Base-by-base conservation (phyloP, 1,284 basidiomycete genomes). In the Microbotryum silenes-acaulis region DNA sequence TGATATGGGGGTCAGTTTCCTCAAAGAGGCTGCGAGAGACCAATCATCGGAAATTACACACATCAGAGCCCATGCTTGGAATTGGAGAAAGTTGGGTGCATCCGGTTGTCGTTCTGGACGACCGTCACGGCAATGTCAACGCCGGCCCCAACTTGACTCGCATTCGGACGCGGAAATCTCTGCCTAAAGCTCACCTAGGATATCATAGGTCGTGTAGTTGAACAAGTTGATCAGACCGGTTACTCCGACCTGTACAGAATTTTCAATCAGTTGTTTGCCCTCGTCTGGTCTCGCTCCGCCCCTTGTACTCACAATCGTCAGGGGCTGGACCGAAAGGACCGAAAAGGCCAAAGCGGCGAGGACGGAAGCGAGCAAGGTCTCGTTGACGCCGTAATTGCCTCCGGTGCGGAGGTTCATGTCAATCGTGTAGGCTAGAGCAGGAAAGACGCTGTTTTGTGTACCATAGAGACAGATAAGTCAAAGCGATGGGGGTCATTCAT, bases 311-410 rank as follows among this genome's bases (percentile, higher is more conserved):
- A 91, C 90, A 62, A 97, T 93, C 54, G 89, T 89, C 2, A 97
- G 79, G 0, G 93, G 93, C 74, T 97, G 93, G 9, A 87, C 89
- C 3, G 89, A 88, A 61, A 97, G 85, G 51, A 93, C 76, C 1
- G 91, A 86, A 70, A 96, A 94, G n/a, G 92, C 80, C 72, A 91
- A 88, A 0, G 91, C 88, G 0, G 91, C 89, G 82, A 96, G 87
- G 73, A 60, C 63, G 1, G 49, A 73, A 71, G 78, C 71, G 4
- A 79, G 72, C 12, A 79, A 73, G 9, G 93, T 89, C 74, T 97
- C 94, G 18, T 90, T 82, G 8, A 97, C 88, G 8, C 91, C 91
- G 76, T 94, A 97, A 69, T 89, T 83, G 29, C 85, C 81, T 1
- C 90, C 91, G 0, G 91, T 92, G 75, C 77, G 73, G 51, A 94